A percentile compares a stretch with the other conserved stretches of the same genome.
Conservation (phyloP, 2,329 filamentous ascomycete species). For the Trichoderma polysporum region DNA sequence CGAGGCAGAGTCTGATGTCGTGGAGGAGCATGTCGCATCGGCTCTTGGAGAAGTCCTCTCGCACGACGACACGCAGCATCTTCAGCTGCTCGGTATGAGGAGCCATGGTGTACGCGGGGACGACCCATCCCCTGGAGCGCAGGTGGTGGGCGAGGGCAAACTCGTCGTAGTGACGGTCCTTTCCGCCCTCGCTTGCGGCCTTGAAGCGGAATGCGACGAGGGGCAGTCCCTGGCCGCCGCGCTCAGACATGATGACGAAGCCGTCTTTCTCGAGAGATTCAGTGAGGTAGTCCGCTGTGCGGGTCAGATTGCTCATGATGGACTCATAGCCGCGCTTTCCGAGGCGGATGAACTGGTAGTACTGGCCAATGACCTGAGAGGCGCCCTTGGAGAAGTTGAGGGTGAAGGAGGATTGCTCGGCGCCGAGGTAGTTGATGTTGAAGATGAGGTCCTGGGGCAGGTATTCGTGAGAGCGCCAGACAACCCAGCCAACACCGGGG, state of each 20-base stretch:
- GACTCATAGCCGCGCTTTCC: constrained; percentile 88
- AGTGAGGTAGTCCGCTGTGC: constrained; percentile 84
- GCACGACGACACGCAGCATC: constrained; percentile 87
- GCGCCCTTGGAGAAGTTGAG: constrained; percentile 97
- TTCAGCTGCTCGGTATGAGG: constrained; percentile 80
- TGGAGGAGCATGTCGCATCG: constrained; percentile 75
- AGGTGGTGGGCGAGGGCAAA: constrained; percentile 82
- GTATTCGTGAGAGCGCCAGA: constrained; percentile 82
- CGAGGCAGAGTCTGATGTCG: constrained; percentile 76
- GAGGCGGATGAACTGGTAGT: constrained; percentile 94
- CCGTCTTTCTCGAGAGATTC: constrained; percentile 70
- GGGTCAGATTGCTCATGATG: constrained; percentile 93
- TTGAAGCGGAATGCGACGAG: constrained; percentile 84
- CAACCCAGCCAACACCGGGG: constrained; percentile 89
- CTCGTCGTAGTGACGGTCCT: constrained; percentile 66
- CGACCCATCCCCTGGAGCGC: constrained; percentile 84
- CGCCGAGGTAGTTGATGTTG: constrained; percentile 98
- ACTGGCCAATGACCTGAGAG: constrained; percentile 92
- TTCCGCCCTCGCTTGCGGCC: constrained; percentile 47
- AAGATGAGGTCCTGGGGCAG: constrained; percentile 91
- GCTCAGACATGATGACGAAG: constrained; percentile 86
- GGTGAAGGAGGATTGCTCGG: constrained; percentile 92
- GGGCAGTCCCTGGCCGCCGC: constrained; percentile 73
- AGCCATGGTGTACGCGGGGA: constrained; percentile 96
- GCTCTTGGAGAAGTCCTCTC: constrained; percentile 84